These are phyloP conservation scores for Colletotrichum sp. DNA, from an alignment of 2,329 filamentous ascomycete genomes.

Conservation along the genomic window DNA sequence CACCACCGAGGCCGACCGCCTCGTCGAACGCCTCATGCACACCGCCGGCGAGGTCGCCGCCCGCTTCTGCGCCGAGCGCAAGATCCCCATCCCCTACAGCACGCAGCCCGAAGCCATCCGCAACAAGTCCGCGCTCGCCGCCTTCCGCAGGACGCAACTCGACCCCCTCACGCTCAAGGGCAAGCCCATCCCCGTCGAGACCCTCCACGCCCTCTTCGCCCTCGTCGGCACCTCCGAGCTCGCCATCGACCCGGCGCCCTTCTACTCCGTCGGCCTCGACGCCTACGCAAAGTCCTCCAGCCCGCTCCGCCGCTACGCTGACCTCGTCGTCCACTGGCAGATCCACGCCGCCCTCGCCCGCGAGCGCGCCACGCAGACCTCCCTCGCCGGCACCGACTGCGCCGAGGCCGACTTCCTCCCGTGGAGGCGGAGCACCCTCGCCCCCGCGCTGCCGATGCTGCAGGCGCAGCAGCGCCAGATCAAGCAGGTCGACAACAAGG, in stretches of 20 bases:
- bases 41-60: constrained; percentile 67
- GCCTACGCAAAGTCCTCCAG: constrained; percentile 70
- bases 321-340: constrained; percentile 71
- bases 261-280: constrained; percentile 62
- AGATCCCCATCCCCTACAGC: constrained; percentile 65
- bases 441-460: constrained; percentile 52
- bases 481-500: constrained; percentile 44
- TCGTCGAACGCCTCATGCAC: constrained; percentile 61
- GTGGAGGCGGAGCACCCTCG: constrained; percentile 46
- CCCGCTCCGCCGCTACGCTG: constrained; percentile 68
- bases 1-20: constrained; percentile 29
- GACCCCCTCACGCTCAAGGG: constrained; percentile 38
- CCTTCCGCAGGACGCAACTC: constrained; percentile 41
- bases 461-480: constrained; percentile 58
- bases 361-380: constrained; percentile 39
- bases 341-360: constrained; percentile 62
- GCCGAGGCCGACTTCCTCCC: constrained; percentile 44
- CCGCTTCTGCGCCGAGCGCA: constrained; percentile 61
- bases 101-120: constrained; percentile 46
- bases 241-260: constrained; percentile 56
- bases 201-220: constrained; percentile 32
- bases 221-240: constrained; percentile 57
- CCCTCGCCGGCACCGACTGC: constrained; percentile 25
- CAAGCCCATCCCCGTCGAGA: constrained; percentile 33
- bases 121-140: constrained; percentile 40